These are phyloP conservation scores for Coemansia sp. DNA, from an alignment of 192 early-diverging fungal genomes.

Conservation along the genomic window DNA sequence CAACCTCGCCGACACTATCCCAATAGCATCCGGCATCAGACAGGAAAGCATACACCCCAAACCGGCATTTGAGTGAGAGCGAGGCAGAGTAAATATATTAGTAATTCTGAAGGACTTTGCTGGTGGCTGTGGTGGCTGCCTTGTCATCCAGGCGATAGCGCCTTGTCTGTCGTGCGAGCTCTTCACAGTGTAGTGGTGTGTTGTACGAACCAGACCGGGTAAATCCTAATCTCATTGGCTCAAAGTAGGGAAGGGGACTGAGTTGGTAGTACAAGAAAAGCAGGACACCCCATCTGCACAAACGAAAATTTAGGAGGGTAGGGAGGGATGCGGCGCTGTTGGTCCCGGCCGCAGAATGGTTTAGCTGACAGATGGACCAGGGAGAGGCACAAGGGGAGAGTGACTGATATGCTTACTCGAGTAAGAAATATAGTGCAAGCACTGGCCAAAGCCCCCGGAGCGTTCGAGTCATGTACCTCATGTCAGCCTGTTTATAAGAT, in stretches of 20 bases:
- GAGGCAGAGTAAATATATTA: background rate
- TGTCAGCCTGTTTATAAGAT: background rate
- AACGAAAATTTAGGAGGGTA: background rate
- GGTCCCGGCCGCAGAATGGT: background rate
- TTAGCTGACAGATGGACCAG: constrained; percentile 4
- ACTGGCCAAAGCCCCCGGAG: background rate
- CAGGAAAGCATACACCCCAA: constrained; percentile 1
- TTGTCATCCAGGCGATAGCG: background rate
- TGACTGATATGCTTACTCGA: constrained; percentile 11
- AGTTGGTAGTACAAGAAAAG: background rate
- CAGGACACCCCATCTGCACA: background rate
- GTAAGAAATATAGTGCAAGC: background rate
- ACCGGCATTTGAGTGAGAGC: background rate
- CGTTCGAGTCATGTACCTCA: background rate
- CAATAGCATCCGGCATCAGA: background rate
- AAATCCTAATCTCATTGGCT: constrained; percentile 4
- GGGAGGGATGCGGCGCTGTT: constrained; percentile 4
- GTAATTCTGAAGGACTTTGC: background rate
- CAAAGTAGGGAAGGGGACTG: constrained; percentile 1
- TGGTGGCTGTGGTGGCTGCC: background rate
- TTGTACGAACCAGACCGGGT: background rate
- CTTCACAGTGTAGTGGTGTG: background rate
- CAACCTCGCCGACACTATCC: background rate
- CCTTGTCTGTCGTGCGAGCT: background rate
- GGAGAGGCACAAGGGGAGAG: background rate